Base-by-base conservation (phyloP, 148 eudicot genomes). In the Amaranthus palmeri region DNA sequence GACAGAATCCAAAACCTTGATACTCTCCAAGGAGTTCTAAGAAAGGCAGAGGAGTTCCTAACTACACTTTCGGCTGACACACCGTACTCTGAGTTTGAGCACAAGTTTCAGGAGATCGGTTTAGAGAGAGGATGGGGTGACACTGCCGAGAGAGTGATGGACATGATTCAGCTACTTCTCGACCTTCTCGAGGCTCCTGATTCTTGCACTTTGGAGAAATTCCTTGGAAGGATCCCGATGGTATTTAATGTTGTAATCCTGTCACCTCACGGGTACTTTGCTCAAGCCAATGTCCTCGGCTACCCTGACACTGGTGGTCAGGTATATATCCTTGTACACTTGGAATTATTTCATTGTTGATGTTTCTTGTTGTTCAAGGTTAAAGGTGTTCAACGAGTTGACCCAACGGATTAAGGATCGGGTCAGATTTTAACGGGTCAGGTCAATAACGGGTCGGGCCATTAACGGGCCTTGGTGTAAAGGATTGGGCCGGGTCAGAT, bases 221-320 rank as follows among this genome's bases (percentile, higher is more conserved):
- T 95, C 77, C 90, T 95, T 5, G 96, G 99, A 2, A 80, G 88
- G 54, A 85, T 95, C 48, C 99, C 99, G 1, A 89, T 91, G 99
- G 97, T 91, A 45, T 95, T 95, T 89, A 95, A 95, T 56, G 99
- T 95, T 43, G 96, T 95, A 59, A 95, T 95, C 60, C 97, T 95
- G 47, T 89, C 99, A 0, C 99, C 99, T 40, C 99, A 95, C 42
- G 99, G 99, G 9, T 95, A 91, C 87, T 95, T 95, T 72, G 99
- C 99, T 61, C 99, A 95, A 75, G 97, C 85, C 57, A 85, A 95
- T 61, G 99, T 95, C 46, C 86, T 95, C 71, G 99, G 99, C 0
- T 95, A 89, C 72, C 99, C 99, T 8, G 99, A 95, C 72, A 95
- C 99, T 57, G 99, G 99, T 74, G 99, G 99, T 69, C 99, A 95